These are phyloP conservation scores for Coemansia sp. DNA, from an alignment of 192 early-diverging fungal genomes.

Conservation along the genomic window DNA sequence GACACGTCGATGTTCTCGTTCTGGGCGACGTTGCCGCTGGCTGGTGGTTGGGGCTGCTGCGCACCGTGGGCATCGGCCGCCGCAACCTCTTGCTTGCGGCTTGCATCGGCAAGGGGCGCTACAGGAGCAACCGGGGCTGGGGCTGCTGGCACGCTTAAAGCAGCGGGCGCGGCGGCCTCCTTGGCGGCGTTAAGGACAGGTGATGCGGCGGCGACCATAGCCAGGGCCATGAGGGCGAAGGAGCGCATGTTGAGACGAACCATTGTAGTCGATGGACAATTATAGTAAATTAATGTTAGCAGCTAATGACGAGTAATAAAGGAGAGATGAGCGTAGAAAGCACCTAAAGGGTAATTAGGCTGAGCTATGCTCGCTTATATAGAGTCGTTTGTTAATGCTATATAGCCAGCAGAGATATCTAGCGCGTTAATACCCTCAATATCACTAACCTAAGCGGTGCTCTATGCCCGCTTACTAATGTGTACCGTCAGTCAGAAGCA, in stretches of 20 bases:
- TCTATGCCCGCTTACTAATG: not conserved
- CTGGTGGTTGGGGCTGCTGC: not conserved
- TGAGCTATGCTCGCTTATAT: not conserved
- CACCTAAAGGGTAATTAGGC: not conserved
- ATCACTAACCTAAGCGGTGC: not conserved
- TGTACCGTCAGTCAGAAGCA: not conserved
- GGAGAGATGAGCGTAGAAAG: not conserved
- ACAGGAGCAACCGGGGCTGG: slow-evolving; percentile 10
- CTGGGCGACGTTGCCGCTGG: not conserved
- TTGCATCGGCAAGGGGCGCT: slow-evolving; percentile 11
- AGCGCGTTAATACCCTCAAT: not conserved
- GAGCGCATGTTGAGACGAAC: slow-evolving; percentile 48
- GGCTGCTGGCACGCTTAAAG: slow-evolving; percentile 14
- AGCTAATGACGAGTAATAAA: not conserved
- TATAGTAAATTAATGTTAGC: not conserved
- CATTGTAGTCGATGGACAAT: slow-evolving; percentile 18
- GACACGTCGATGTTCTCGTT: slow-evolving; percentile 2
- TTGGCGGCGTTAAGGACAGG: slow-evolving; percentile 21
- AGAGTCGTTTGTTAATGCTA: not conserved
- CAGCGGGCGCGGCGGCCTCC: slow-evolving; percentile 16
- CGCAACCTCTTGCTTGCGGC: slow-evolving; percentile 19
- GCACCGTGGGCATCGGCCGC: not conserved
- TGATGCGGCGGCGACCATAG: slow-evolving; percentile 44
- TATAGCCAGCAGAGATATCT: not conserved
- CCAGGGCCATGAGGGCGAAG: slow-evolving; percentile 46